These are phyloP conservation scores for Debaryomyces singareniensis DNA, from an alignment of 1,139 yeast genomes.

Conservation along the genomic window DNA sequence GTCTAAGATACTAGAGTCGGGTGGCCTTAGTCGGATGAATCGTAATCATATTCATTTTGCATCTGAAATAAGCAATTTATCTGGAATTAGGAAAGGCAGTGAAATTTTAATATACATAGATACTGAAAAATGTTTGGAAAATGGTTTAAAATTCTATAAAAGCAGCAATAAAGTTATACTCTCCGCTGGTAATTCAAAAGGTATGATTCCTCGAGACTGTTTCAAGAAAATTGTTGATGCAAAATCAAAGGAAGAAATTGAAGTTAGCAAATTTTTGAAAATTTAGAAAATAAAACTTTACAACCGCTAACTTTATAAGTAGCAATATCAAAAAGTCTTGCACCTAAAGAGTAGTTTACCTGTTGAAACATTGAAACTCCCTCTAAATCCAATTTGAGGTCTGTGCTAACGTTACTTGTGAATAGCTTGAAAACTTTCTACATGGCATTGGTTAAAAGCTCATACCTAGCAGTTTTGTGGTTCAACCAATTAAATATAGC, in stretches of 20 bases:
- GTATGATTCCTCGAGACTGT: slow-evolving; percentile 40
- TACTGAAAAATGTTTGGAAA: slow-evolving; percentile 34
- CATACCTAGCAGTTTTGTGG: no score
- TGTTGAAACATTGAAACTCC: no score
- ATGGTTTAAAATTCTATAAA: slow-evolving; percentile 51
- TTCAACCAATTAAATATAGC: no score
- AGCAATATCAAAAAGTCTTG: no score
- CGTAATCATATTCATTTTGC: slow-evolving; percentile 81
- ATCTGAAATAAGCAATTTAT: slow-evolving; percentile 31
- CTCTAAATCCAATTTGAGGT: no score
- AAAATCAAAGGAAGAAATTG: slow-evolving; percentile 3
- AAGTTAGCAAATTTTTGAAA: background rate
- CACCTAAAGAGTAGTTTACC: no score
- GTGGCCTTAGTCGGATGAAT: slow-evolving; percentile 63
- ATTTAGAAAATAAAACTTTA: no score
- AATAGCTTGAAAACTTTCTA: no score
- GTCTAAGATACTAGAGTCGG: slow-evolving; percentile 38
- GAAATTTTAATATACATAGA: slow-evolving; percentile 61
- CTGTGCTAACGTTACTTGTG: no score
- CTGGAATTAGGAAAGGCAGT: slow-evolving; percentile 68
- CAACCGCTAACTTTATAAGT: no score
- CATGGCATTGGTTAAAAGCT: no score
- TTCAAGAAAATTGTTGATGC: slow-evolving; percentile 34
- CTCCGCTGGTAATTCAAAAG: slow-evolving; percentile 53
- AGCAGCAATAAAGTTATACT: slow-evolving; percentile 74